A percentile compares a stretch with the other conserved stretches of the same genome.
Conservation (phyloP, 495 filamentous ascomycete species). For the Daldinia caldariorum region DNA sequence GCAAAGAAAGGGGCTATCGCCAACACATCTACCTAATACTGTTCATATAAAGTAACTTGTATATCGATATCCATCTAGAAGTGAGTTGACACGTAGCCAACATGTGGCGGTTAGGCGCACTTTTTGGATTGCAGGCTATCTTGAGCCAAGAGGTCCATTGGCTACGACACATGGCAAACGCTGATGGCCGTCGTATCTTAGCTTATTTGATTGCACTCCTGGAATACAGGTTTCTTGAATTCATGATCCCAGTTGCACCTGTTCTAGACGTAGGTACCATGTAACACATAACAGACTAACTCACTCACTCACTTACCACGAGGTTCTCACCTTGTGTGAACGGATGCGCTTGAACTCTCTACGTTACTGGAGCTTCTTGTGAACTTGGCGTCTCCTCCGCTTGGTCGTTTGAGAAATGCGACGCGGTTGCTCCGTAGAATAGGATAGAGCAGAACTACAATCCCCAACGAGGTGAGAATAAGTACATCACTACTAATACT, state of each 20-base stretch:
- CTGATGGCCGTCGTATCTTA: too few relatives aligned
- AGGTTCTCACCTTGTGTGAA: too few relatives aligned
- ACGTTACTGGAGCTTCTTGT: too few relatives aligned
- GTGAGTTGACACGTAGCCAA: background rate
- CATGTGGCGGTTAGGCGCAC: background rate
- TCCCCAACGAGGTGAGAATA: background rate
- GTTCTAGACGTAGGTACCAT: too few relatives aligned
- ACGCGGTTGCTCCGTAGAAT: background rate
- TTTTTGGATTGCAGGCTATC: background rate
- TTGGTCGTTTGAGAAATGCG: background rate
- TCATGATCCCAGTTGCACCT: too few relatives aligned
- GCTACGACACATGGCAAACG: background rate
- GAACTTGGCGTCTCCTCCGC: background rate
- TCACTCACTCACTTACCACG: too few relatives aligned
- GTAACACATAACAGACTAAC: too few relatives aligned
- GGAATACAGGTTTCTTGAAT: too few relatives aligned
- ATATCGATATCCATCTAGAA: background rate
- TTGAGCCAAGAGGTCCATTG: background rate
- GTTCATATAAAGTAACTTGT: background rate
- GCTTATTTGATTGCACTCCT: too few relatives aligned
- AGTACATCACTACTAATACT: background rate
- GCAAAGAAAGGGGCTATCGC: background rate
- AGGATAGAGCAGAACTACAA: background rate
- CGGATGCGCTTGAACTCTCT: too few relatives aligned
- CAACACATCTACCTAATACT: background rate